Evolutionary conservation across 2,329 filamentous ascomycete genomes (phyloP).

Genomic region (Ophiosphaerella herpotricha): DNA sequence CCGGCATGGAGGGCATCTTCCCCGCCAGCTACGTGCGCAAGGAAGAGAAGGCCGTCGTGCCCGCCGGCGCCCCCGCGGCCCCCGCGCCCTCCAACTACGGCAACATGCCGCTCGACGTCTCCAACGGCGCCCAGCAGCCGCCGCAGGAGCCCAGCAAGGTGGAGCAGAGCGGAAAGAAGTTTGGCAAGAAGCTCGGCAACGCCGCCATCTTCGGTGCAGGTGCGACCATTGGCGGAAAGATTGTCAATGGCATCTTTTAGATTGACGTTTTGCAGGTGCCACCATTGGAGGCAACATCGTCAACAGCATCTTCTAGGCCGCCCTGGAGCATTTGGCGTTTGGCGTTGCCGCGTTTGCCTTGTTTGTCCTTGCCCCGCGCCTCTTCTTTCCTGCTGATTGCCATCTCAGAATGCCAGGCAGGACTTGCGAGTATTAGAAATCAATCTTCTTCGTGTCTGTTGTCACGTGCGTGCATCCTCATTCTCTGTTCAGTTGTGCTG

Average conservation of each 20-base stretch:
- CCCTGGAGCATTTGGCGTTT: background rate
- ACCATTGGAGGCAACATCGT: conserved; percentile 90
- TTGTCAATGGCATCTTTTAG: conserved; percentile 90
- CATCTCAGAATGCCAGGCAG: background rate
- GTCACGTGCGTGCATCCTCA: background rate
- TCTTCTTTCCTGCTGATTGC: conserved; percentile 1
- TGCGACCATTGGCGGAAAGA: conserved; percentile 85
- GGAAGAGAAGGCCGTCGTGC: conserved; percentile 62
- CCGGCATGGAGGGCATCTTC: conserved; percentile 88
- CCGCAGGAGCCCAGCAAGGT: conserved; percentile 65
- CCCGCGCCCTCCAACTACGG: conserved; percentile 64
- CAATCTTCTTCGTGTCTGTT: background rate
- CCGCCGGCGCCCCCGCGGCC: conserved; percentile 43
- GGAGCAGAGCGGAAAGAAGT: conserved; percentile 83
- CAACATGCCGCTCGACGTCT: conserved; percentile 77
- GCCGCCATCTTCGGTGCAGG: conserved; percentile 90
- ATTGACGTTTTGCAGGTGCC: conserved; percentile 67
- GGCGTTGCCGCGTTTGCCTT: background rate
- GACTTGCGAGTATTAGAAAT: background rate
- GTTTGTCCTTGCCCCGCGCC: background rate
- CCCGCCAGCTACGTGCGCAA: conserved; percentile 84
- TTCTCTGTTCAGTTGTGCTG: too few relatives aligned
- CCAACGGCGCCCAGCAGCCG: conserved; percentile 56
- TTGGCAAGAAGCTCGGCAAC: conserved; percentile 91
- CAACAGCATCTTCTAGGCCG: conserved; percentile 30